Conservation (phyloP, 805 yeast species). For the Wickerhamiella domercqiae region DNA sequence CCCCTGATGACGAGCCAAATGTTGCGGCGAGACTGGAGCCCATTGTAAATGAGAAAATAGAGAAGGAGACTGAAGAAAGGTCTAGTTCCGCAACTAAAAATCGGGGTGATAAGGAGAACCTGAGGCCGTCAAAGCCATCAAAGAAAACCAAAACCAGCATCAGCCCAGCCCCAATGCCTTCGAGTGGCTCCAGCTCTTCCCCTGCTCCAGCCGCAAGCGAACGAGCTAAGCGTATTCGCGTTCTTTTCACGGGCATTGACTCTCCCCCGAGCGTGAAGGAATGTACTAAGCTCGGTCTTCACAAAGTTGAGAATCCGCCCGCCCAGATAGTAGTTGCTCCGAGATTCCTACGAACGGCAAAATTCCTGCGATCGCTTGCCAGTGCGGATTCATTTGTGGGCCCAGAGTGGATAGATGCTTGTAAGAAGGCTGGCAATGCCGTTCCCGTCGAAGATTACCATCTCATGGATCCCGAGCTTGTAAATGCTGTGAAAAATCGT, state of each 20-base stretch:
- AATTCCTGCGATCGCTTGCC: conserved; percentile 60
- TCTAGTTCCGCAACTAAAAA: neutral
- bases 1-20: neutral
- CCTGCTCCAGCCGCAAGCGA: conserved; percentile 30
- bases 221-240: conserved; percentile 17
- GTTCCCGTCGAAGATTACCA: conserved; percentile 16
- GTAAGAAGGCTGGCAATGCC: conserved; percentile 11
- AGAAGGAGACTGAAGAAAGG: neutral
- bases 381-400: conserved; percentile 24
- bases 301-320: conserved; percentile 29
- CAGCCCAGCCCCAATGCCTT: neutral
- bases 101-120: neutral
- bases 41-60: neutral
- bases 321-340: conserved; percentile 50
- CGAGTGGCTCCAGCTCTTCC: neutral
- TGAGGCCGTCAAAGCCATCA: neutral
- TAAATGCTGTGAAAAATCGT: conserved; percentile 7
- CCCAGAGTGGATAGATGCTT: conserved; percentile 18
- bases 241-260: conserved; percentile 20
- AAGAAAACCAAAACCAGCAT: neutral
- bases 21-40: neutral
- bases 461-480: conserved; percentile 10
- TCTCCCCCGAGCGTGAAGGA: conserved; percentile 12
- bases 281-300: conserved; percentile 39
- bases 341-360: conserved; percentile 68